Conservation (phyloP, 352 stramenopile species). For the Globisporangium iwayamae region DNA sequence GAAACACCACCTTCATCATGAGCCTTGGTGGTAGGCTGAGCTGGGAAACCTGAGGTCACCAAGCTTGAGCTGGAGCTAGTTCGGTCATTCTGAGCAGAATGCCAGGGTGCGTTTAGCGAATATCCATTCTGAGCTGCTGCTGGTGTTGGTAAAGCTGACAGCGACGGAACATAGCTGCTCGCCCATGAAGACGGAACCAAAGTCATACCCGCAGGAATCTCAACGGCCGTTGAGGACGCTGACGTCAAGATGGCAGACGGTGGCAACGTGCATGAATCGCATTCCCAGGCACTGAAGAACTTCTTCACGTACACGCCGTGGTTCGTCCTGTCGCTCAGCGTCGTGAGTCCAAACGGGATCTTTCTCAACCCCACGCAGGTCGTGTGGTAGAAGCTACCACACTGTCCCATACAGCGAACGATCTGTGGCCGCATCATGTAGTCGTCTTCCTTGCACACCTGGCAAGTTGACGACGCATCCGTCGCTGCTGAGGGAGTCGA, state of each 20-base stretch:
- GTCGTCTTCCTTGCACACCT: slow-evolving; percentile 72
- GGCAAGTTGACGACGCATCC: slow-evolving; percentile 34
- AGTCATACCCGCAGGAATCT: slow-evolving; percentile 43
- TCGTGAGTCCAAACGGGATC: slow-evolving; percentile 82
- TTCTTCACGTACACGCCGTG: slow-evolving; percentile 80
- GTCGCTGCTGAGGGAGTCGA: slow-evolving; percentile 26
- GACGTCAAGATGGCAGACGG: background rate
- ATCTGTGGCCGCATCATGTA: slow-evolving; percentile 81
- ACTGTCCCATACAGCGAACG: slow-evolving; percentile 49
- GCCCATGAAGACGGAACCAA: slow-evolving; percentile 42
- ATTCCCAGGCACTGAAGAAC: slow-evolving; percentile 79
- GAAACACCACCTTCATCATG: background rate
- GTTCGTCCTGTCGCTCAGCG: slow-evolving; percentile 76
- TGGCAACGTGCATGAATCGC: slow-evolving; percentile 42
- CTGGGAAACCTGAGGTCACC: background rate
- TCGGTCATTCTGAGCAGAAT: background rate
- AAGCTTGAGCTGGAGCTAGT: background rate
- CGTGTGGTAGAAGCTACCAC: slow-evolving; percentile 63
- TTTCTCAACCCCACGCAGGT: slow-evolving; percentile 72
- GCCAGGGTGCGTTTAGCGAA: background rate
- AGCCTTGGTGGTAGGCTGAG: background rate
- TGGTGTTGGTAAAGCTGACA: background rate
- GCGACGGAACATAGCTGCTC: slow-evolving; percentile 7
- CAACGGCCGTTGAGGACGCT: background rate
- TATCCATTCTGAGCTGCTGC: background rate